Conservation (phyloP, 176 grass and related monocot species). For the Ananas comosus region DNA sequence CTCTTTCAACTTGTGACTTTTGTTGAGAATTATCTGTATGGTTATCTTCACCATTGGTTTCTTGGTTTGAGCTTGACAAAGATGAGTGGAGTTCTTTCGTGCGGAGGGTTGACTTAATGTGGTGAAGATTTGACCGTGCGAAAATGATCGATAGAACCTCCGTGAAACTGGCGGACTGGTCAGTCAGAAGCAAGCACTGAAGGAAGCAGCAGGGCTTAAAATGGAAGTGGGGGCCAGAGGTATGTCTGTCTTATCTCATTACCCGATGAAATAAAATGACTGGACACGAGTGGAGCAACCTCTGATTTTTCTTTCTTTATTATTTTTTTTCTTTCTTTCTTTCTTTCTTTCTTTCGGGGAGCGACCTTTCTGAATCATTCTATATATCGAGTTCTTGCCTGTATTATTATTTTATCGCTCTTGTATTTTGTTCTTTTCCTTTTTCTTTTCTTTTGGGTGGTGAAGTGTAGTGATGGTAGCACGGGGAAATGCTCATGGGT, state of each 20-base stretch:
- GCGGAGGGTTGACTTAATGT: background rate
- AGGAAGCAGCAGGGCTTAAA: background rate
- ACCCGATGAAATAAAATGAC: conserved; percentile 2
- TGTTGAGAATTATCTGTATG: background rate
- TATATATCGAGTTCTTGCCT: conserved; percentile 1
- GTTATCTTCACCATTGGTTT: background rate
- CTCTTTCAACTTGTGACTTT: background rate
- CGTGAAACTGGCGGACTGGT: too few relatives aligned
- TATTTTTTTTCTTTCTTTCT: conserved; percentile 24
- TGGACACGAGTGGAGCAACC: background rate
- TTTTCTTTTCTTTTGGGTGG: too few relatives aligned
- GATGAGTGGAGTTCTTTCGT: background rate
- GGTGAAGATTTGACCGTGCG: too few relatives aligned
- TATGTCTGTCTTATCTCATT: background rate
- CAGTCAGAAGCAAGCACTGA: too few relatives aligned
- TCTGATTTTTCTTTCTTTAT: conserved; percentile 7
- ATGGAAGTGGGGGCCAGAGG: background rate
- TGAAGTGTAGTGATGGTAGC: background rate
- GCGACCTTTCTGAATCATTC: background rate
- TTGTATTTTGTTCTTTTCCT: background rate
- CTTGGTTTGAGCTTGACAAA: background rate
- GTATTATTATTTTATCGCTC: background rate
- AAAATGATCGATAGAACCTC: too few relatives aligned
- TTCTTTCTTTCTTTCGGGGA: background rate
- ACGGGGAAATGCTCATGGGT: background rate